phyloP scores from a whole-genome alignment of 1,139 yeast genomes.

The Debaryomyces nepalensis region DNA sequence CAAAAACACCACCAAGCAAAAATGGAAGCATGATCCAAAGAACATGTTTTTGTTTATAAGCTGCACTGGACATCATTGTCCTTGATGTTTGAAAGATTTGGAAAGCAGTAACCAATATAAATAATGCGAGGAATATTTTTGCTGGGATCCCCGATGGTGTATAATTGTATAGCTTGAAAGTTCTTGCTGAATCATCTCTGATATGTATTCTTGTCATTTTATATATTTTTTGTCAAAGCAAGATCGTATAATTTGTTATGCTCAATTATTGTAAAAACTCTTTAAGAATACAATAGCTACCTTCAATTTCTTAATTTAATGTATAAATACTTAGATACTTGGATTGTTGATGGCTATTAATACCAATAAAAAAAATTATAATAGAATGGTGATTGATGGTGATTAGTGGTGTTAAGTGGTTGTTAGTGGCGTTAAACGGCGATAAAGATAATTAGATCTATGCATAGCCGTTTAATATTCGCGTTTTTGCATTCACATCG shows the following conservation, averaged over 20 bases:
- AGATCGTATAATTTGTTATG: no score
- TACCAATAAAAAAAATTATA: no score
- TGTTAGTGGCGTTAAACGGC: no score
- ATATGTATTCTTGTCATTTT: no score
- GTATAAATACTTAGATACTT: no score
- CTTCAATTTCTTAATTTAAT: background rate
- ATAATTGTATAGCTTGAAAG: constrained; percentile 8
- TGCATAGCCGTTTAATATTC: no score
- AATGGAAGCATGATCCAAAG: constrained; percentile 23
- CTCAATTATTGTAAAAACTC: background rate
- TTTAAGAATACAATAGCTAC: background rate
- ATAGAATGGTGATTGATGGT: background rate
- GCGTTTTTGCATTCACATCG: no score
- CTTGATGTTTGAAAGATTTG: background rate
- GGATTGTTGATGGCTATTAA: no score
- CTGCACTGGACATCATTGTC: background rate
- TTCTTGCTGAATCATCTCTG: background rate
- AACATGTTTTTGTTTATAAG: constrained; percentile 9
- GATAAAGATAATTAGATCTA: no score
- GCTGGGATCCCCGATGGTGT: constrained; percentile 13
- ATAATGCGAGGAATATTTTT: constrained; percentile 8
- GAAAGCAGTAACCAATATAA: constrained; percentile 4
- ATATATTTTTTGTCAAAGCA: no score
- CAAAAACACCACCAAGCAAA: constrained; percentile 29
- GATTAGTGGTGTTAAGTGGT: background rate